Base-by-base conservation (phyloP, 148 eudicot genomes). In the Chenopodium album region DNA sequence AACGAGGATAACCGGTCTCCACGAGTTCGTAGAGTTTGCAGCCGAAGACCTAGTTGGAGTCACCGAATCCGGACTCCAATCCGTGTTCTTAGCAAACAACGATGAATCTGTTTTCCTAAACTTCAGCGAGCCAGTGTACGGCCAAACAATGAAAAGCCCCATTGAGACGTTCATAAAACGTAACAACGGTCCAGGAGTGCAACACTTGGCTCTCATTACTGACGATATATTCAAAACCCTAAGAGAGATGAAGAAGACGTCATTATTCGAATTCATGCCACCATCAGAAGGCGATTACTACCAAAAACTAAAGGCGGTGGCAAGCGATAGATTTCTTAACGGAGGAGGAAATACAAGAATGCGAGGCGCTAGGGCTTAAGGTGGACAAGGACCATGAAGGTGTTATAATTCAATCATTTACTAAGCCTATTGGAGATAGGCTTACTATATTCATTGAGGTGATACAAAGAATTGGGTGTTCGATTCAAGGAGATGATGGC, bases 341-440 rank as follows among this genome's bases (percentile, higher is more conserved):
- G 9, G 93, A 92, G 73, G 94, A 90, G 70, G 92, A 95, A 89
- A 92, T 95, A 62, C 84, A 83, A 74, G 92, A 90, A 83, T 93
- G 97, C 76, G 97, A 95, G 83, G 87, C 87, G 76, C 76, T 95
- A 86, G 93, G 98, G 76, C 90, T 95, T 77, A 82, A 92, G 88
- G 97, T 95, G 52, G 99, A 95, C 70, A 90, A 76, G 76, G 99
- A 95, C 84, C 92, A 92, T 83, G 97, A 95, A 79, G 99, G 99
- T 23, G 91, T 92, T 54, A 82, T 93, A 81, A 90, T 95, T 37
- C 99, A 93, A 84, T 93, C 90, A 26, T 93, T 95, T 85, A 95
- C 98, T 41, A 92, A 89, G 80, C 99, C 98, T 9, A 81, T 95
- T 12, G 98, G 99, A 48, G 99, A 95, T 59, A 92, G 98, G 90